Evolutionary conservation across 495 filamentous ascomycete species (phyloP), one percentile per base, ranked within the genome.

Genomic region (Hypoxylon trugodes): DNA sequence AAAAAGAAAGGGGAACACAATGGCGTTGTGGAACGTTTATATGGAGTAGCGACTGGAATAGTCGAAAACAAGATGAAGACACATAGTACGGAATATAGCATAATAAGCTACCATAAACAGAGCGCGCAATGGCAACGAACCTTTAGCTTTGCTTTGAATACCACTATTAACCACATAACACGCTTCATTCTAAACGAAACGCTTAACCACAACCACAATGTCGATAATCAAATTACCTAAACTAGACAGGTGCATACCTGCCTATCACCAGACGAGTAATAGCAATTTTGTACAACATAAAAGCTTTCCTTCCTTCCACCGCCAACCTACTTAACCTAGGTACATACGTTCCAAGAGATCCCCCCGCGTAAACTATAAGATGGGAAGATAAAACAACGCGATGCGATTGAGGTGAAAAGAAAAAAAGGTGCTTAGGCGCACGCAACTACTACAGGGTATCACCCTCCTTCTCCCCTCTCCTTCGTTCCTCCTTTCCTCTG

Each of bases 1-100:
- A 87, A 45, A 95, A 94, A 64, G 92, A 96, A 70, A 86, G 77
- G 38, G 89, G 88, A 1, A 92, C 91, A 0, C 79, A 93, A 65
- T 97, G 93, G 86, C 86, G 91, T 2, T 97, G 93, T 72, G 73
- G 79, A 1, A 96, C 92, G 0, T 97, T 96, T 66, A 92, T 96
- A 51, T 97, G 93, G 93, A 87, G 87, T 35, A 94, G 89, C 64
- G 91, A 95, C 67, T 94, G 91, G 91, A 84, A 71, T 7, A 36
- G n/a, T 52, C 64, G 15, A 52, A 61, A 36, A 21, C 36, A 28
- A 36, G 18, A 18, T 53, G 46, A 57, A 16, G 16, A 12, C 42
- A 9, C 16, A 37, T 25, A 6, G 3, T 26, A 38, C 7, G n/a
- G n/a, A n/a, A n/a, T n/a, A n/a, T n/a, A n/a, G n/a, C n/a, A n/a